Conservation (phyloP, 495 filamentous ascomycete genomes). For the Penicillium cinerascens region DNA sequence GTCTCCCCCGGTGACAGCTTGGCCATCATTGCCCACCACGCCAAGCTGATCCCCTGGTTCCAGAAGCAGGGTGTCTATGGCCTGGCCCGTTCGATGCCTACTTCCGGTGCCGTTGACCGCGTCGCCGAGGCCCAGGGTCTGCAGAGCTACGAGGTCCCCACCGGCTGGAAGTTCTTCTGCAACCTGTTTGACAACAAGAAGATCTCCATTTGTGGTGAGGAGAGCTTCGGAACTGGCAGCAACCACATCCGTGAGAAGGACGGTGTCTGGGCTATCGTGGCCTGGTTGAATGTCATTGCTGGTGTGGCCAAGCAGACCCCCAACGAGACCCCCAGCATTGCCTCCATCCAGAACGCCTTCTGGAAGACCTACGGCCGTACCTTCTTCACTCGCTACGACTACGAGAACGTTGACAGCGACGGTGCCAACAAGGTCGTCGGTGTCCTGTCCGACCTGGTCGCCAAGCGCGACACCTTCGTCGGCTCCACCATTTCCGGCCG, state of each 20-base stretch:
- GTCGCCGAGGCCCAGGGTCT: conserved; percentile 93
- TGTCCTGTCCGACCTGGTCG: conserved; percentile 64
- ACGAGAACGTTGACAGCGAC: conserved; percentile 87
- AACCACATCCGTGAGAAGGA: conserved; percentile 99
- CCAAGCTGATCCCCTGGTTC: conserved; percentile 92
- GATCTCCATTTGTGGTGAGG: conserved; percentile 97
- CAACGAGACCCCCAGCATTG: conserved; percentile 75
- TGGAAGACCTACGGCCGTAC: conserved; percentile 95
- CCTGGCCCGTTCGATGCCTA: conserved; percentile 95
- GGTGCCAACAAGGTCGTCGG: conserved; percentile 85
- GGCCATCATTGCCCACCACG: conserved; percentile 96
- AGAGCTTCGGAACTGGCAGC: conserved; percentile 97
- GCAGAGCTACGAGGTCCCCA: conserved; percentile 93
- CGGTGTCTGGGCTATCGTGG: conserved; percentile 93
- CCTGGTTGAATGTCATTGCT: conserved; percentile 98
- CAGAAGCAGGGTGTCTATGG: conserved; percentile 94
- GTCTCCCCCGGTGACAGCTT: conserved; percentile 96
- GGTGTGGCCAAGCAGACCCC: conserved; percentile 82
- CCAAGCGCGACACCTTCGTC: conserved; percentile 72
- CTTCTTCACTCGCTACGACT: conserved; percentile 99
- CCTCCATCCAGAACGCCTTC: conserved; percentile 93
- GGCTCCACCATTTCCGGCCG: conserved; percentile 76
- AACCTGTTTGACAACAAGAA: conserved; percentile 95
- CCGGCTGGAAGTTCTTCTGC: conserved; percentile 99
- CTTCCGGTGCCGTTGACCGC: conserved; percentile 88